These are phyloP conservation scores for Gossypium turneri DNA, from an alignment of 345 rosid species.

Conservation along the genomic window DNA sequence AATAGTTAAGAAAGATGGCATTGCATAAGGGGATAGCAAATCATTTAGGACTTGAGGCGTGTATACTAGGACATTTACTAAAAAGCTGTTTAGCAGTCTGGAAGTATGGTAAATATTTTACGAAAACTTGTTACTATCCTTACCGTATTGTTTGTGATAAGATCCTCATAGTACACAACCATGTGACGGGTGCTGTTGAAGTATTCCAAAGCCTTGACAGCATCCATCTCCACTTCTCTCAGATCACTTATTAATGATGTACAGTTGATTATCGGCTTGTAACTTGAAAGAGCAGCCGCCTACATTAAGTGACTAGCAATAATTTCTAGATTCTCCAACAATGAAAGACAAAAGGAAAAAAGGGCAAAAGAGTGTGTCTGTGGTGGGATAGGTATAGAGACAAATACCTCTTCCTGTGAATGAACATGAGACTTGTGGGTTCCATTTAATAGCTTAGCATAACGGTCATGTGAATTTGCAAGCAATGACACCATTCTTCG, in stretches of 20 bases:
- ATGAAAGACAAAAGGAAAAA: background rate
- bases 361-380: background rate
- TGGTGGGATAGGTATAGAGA: background rate
- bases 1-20: background rate
- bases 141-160: constrained; percentile 51
- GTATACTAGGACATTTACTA: background rate
- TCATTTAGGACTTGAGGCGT: too few species aligned
- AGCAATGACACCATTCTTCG: constrained; percentile 83
- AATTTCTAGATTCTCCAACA: constrained; percentile 14
- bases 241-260: constrained; percentile 59
- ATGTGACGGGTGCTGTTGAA: constrained; percentile 77
- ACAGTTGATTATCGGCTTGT: constrained; percentile 73
- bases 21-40: background rate
- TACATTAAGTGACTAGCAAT: constrained; percentile 25
- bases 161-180: constrained; percentile 79
- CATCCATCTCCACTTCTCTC: constrained; percentile 52
- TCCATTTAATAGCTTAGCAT: constrained; percentile 86
- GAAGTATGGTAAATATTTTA: background rate
- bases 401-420: constrained; percentile 70
- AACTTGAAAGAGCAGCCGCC: constrained; percentile 77
- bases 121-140: constrained; percentile 9
- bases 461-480: constrained; percentile 81
- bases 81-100: background rate
- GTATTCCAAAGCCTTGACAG: constrained; percentile 52
- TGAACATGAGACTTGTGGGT: constrained; percentile 98